Conservation (phyloP, 345 rosid genomes). For the Populus alba region DNA sequence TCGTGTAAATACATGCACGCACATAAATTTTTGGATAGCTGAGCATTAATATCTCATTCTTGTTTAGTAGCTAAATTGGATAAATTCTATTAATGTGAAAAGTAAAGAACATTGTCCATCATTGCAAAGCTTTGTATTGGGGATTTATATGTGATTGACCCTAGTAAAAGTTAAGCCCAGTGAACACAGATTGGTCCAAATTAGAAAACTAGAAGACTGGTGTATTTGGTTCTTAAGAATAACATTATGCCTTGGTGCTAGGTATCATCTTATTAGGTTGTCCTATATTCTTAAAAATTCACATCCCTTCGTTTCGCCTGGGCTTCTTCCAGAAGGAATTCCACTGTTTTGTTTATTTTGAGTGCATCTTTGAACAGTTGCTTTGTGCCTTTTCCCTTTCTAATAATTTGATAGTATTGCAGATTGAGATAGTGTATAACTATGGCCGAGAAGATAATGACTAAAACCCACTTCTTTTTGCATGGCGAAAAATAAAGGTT, state of each 20-base stretch:
- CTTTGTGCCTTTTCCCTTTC: background rate
- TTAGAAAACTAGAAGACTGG: background rate
- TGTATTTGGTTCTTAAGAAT: background rate
- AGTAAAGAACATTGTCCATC: background rate
- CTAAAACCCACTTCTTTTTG: slow-evolving; percentile 21
- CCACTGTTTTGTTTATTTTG: background rate
- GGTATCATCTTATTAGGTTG: background rate
- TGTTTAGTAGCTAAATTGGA: background rate
- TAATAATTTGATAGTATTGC: slow-evolving; percentile 33
- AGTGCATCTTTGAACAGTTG: background rate
- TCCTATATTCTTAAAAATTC: background rate
- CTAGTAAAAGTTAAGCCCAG: background rate
- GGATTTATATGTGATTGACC: background rate
- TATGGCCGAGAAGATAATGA: slow-evolving; percentile 87
- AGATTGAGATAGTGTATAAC: slow-evolving; percentile 87
- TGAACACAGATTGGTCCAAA: background rate
- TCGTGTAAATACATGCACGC: background rate
- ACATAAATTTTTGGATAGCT: background rate
- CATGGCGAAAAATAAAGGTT: slow-evolving; percentile 49
- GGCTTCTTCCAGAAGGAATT: background rate
- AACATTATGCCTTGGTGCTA: background rate
- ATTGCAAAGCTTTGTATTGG: background rate
- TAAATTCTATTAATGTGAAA: no score
- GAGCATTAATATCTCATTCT: background rate
- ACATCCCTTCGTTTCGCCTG: background rate